Base-by-base conservation (phyloP, 176 grass and related monocot species). In the Tuctoria greenei region DNA sequence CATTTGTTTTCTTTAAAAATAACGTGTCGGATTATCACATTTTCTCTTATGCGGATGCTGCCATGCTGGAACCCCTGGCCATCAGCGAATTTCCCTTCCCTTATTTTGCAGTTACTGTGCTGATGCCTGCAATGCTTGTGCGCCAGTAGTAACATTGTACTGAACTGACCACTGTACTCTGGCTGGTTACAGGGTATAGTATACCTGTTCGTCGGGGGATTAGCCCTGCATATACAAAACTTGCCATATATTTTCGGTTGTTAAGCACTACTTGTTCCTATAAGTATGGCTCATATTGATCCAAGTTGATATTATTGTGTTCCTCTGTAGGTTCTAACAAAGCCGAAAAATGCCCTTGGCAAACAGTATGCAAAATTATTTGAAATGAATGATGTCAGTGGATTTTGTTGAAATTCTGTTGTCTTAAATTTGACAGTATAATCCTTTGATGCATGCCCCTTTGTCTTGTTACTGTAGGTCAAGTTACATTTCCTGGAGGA, bases 361-460 rank as follows among this genome's bases (percentile, higher is more conserved):
- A 85, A 83, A 49, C 89, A 91, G 79, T 91, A 88, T 36, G 82
- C 73, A 11, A 91, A 85, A 82, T 79, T 91, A 57, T 91, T 91
- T 71, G 81, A 87, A 85, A 91, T 91, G 89, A 91, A 91, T 85
- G 82, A 88, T 71, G 89, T 88, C 38, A 83, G 85, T 28, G 47
- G 14, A 47, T 35, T 71, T 61, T 34, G 24, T 74, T 77, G 12
- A 34, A 24, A 47, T 10, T 71, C 1, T 21, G 49, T 11, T 71
- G 20, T 64, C 12, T 69, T 65, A 37, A 27, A 15, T 39, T 72
- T 57, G 47, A 12, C 17, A 73, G 61, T 38, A 43, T 43, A 72
- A 38, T 28, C 3, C 17, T 26, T 65, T 73, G 50, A n/a, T 74
- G 20, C 18, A 15, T 49, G 16, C 52, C 39, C 44, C 36, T 39